Evolutionary conservation across 148 eudicot species (phyloP).

Genomic region (Nyssa sinensis): DNA sequence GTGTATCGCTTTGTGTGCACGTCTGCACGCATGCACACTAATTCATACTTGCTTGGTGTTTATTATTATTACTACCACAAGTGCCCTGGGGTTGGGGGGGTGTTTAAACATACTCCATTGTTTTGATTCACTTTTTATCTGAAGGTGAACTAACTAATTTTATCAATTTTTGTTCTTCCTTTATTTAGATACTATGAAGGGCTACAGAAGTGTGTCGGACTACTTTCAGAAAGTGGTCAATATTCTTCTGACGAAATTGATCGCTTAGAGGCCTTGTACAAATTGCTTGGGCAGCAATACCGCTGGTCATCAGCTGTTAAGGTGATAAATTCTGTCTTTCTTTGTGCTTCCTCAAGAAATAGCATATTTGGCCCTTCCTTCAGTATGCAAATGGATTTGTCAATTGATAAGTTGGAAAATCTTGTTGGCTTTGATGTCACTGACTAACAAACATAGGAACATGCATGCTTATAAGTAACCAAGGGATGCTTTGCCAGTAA

Average conservation of each 20-base stretch:
- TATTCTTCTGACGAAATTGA: conserved; percentile 71
- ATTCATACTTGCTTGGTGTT: too few species aligned
- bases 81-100: background rate
- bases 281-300: conserved; percentile 71
- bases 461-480: background rate
- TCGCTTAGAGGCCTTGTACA: conserved; percentile 70
- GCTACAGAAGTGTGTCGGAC: conserved; percentile 82
- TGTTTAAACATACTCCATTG: background rate
- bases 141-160: background rate
- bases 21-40: background rate
- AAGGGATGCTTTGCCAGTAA: background rate
- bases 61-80: too few species aligned
- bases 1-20: background rate
- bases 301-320: conserved; percentile 91
- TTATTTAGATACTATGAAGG: conserved; percentile 84
- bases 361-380: background rate
- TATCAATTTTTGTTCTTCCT: conserved; percentile 1
- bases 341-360: background rate
- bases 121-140: background rate
- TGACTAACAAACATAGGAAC: background rate
- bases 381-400: background rate
- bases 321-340: conserved; percentile 37
- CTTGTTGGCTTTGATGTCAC: background rate
- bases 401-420: background rate
- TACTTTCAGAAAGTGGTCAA: conserved; percentile 51